Evolutionary conservation across 352 stramenopile genomes (phyloP).

Genomic region (Phytophthora citricola): DNA sequence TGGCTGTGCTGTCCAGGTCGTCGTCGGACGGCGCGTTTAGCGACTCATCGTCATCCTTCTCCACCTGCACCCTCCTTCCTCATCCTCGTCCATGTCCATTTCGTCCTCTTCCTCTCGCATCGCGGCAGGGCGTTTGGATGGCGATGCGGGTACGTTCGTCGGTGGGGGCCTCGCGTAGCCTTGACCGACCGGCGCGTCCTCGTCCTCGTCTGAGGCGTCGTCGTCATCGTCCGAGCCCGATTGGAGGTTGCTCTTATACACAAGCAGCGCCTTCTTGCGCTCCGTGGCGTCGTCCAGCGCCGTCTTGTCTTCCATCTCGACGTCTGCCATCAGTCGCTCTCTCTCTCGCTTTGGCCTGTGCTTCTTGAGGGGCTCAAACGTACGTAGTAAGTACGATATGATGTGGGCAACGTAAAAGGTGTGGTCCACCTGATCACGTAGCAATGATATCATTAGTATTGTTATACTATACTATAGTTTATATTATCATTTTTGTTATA

Average conservation of each 20-base stretch:
- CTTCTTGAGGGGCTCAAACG: constrained; percentile 3
- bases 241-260: constrained; percentile 79
- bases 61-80: constrained; percentile 65
- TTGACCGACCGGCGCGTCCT: constrained; percentile 24
- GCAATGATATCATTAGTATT: too few relatives aligned
- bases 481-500: too few relatives aligned
- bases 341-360: constrained; percentile 5
- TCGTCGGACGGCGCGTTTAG: constrained; percentile 78
- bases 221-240: constrained; percentile 72
- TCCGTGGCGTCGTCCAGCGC: constrained; percentile 46
- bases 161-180: constrained; percentile 13
- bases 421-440: too few relatives aligned
- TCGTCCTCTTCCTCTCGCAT: constrained; percentile 21
- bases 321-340: constrained; percentile 44
- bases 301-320: constrained; percentile 50
- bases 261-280: constrained; percentile 80
- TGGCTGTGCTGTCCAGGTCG: constrained; percentile 74
- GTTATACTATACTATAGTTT: too few relatives aligned
- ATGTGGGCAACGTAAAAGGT: background rate
- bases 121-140: constrained; percentile 15
- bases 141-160: constrained; percentile 8
- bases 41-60: constrained; percentile 83
- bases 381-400: constrained; percentile 11
- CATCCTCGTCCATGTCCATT: constrained; percentile 44
- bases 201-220: constrained; percentile 51